These are phyloP conservation scores for Ceratobasidium papillatum DNA, from an alignment of 1,284 basidiomycete genomes.

Conservation along the genomic window DNA sequence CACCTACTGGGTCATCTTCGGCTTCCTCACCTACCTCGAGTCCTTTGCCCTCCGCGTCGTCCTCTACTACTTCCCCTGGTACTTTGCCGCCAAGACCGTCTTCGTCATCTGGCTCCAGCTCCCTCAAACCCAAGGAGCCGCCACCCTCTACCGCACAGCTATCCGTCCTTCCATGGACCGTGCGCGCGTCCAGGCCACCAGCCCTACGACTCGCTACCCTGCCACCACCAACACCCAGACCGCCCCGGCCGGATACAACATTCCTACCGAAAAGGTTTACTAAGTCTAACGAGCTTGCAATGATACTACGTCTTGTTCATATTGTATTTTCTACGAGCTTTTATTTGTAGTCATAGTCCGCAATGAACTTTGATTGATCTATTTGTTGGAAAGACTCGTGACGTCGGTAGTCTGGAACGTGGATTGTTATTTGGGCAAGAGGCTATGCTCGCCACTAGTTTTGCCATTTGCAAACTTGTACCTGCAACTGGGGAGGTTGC, in stretches of 20 bases:
- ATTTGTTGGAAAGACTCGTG: no score
- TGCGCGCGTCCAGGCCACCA: slow-evolving; percentile 26
- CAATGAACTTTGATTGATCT: neutral
- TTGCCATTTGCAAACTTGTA: no score
- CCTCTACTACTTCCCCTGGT: slow-evolving; percentile 88
- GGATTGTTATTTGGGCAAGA: no score
- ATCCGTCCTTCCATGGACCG: slow-evolving; percentile 42
- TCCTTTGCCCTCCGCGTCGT: slow-evolving; percentile 75
- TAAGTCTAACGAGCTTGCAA: neutral
- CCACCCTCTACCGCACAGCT: slow-evolving; percentile 41
- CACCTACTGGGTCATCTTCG: slow-evolving; percentile 89
- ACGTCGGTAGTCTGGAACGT: no score
- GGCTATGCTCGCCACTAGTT: no score
- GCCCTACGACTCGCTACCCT: slow-evolving; percentile 37
- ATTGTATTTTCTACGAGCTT: neutral
- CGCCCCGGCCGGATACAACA: slow-evolving; percentile 22
- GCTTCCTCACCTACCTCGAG: slow-evolving; percentile 86
- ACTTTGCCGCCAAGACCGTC: slow-evolving; percentile 88
- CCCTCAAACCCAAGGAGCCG: slow-evolving; percentile 63
- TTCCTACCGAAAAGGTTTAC: slow-evolving; percentile 31
- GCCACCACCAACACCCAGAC: slow-evolving; percentile 47
- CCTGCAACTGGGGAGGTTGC: no score
- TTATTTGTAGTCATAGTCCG: neutral
- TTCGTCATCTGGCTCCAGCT: slow-evolving; percentile 90
- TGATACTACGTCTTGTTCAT: neutral